Evolutionary conservation across 768 basidiomycete species (phyloP).

Genomic region (Kwoniella botswanensis): DNA sequence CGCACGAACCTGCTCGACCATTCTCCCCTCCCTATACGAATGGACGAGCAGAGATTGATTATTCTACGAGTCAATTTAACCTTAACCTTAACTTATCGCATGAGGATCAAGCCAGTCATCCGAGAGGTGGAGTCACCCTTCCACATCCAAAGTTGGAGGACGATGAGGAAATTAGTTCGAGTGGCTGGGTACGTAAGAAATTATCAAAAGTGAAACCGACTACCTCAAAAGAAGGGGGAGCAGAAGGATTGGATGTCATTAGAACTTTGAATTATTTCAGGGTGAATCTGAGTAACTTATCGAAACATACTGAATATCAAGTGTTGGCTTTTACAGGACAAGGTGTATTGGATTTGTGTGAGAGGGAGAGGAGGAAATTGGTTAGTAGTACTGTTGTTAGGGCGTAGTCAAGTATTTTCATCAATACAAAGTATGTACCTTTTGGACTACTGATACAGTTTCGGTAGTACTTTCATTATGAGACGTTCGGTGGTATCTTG

Average conservation of each 20-base stretch:
- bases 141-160: constrained; percentile 9
- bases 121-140: neutral
- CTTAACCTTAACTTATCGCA: neutral
- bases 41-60: constrained; percentile 35
- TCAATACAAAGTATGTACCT: too few species aligned
- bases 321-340: constrained; percentile 80
- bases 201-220: neutral
- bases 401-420: neutral
- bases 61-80: constrained; percentile 5
- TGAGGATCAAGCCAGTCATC: neutral
- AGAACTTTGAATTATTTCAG: constrained; percentile 60
- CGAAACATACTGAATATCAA: constrained; percentile 72
- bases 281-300: constrained; percentile 60
- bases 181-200: constrained; percentile 52
- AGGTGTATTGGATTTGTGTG: constrained; percentile 65
- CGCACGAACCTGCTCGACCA: constrained; percentile 34
- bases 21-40: constrained; percentile 47
- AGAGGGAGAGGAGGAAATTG: constrained; percentile 64
- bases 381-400: constrained; percentile 58
- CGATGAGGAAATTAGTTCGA: constrained; percentile 36
- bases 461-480: too few species aligned
- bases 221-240: neutral
- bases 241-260: constrained; percentile 2
- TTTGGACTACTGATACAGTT: too few species aligned
- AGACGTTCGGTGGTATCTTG: too few species aligned